Conservation (phyloP, 2,329 filamentous ascomycete genomes). For the Xenosphaeropsis pyriputrescens region DNA sequence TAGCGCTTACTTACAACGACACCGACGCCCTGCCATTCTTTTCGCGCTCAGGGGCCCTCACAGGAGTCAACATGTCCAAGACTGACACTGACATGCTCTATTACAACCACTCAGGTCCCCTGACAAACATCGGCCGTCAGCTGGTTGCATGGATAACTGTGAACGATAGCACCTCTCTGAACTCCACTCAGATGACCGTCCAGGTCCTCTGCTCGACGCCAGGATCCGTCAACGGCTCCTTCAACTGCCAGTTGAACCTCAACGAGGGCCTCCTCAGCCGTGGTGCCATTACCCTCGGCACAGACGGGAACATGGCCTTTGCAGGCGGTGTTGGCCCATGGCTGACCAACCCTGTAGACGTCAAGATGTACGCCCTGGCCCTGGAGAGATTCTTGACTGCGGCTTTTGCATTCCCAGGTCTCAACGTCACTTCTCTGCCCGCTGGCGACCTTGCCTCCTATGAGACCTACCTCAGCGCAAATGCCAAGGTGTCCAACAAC, state of each 20-base stretch:
- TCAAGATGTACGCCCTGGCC: too few species aligned
- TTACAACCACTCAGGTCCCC: background rate
- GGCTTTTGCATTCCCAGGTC: too few species aligned
- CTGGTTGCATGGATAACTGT: background rate
- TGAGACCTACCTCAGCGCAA: too few species aligned
- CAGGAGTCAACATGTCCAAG: background rate
- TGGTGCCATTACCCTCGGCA: background rate
- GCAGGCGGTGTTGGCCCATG: too few species aligned
- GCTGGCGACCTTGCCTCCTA: too few species aligned
- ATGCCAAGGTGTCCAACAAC: too few species aligned
- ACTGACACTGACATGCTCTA: background rate
- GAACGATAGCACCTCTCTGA: background rate
- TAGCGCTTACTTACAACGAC: too few species aligned
- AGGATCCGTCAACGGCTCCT: background rate
- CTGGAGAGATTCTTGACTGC: too few species aligned
- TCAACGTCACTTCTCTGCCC: too few species aligned
- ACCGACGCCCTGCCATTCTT: too few species aligned
- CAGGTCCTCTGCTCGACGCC: conserved; percentile 1
- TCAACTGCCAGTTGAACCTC: background rate
- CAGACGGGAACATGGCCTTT: background rate
- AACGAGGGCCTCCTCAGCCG: conserved; percentile 1
- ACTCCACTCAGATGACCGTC: background rate
- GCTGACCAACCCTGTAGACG: too few species aligned
- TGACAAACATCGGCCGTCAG: background rate
- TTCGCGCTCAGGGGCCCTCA: background rate